Conservation (phyloP, 345 rosid species). For the Citrus unshiu region DNA sequence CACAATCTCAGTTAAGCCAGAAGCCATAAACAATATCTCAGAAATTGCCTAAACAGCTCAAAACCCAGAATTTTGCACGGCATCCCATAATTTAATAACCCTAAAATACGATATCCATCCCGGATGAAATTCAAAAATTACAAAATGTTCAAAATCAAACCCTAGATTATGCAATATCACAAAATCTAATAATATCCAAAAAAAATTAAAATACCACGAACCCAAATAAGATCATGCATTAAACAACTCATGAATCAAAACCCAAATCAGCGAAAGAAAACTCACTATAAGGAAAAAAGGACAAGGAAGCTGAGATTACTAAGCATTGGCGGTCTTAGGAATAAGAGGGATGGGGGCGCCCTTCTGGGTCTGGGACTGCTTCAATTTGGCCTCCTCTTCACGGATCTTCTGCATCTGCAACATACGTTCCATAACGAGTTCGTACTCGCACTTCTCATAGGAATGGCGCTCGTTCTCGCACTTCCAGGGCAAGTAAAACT, state of each 20-base stretch:
- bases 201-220: background rate
- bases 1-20: background rate
- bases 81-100: background rate
- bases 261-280: background rate
- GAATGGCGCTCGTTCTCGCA: slow-evolving; percentile 91
- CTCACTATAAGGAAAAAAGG: slow-evolving; percentile 16
- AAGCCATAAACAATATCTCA: background rate
- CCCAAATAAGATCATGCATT: background rate
- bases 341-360: slow-evolving; percentile 57
- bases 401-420: slow-evolving; percentile 99
- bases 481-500: slow-evolving; percentile 96
- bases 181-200: background rate
- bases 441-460: slow-evolving; percentile 98
- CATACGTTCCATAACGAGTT: slow-evolving; percentile 99
- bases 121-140: background rate
- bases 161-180: background rate
- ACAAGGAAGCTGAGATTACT: slow-evolving; percentile 1
- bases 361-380: slow-evolving; percentile 36
- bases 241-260: background rate
- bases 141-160: background rate
- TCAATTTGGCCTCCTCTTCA: slow-evolving; percentile 60
- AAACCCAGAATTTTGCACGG: background rate
- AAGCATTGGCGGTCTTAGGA: slow-evolving; percentile 86
- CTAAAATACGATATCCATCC: background rate
- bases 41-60: background rate